A percentile compares a stretch with the other conserved stretches of the same genome.
phyloP scores from a whole-genome alignment of 2,329 filamentous ascomycete genomes.

The Paecilomyces sp. region DNA sequence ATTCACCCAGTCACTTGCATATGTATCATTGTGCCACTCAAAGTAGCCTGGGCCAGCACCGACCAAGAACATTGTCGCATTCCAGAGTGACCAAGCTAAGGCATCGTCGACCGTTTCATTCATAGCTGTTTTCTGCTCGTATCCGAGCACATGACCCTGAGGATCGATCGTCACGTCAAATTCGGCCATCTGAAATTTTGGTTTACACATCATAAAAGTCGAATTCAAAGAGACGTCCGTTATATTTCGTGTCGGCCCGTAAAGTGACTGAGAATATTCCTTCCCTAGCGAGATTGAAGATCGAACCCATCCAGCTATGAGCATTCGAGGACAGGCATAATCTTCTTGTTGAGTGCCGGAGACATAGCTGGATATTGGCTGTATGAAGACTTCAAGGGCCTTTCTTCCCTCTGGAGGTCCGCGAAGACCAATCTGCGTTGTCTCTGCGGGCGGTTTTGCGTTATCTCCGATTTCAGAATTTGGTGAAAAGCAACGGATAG shows the following conservation, averaged over 20 bases:
- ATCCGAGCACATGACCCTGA: slow-evolving; percentile 20
- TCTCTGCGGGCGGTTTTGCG: slow-evolving; percentile 4
- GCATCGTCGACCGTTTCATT: not conserved
- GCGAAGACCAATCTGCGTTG: slow-evolving; percentile 3
- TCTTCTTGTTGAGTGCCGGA: not conserved
- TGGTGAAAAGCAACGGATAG: not conserved
- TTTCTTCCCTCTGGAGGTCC: not conserved
- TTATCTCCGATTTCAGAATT: slow-evolving; percentile 7
- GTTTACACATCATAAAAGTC: slow-evolving; percentile 30
- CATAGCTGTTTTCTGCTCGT: not conserved
- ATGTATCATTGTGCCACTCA: slow-evolving; percentile 44
- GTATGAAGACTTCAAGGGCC: slow-evolving; percentile 1
- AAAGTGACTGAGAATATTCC: not conserved
- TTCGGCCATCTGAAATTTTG: slow-evolving; percentile 19
- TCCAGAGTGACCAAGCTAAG: not conserved
- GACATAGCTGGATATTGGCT: not conserved
- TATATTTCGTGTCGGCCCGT: slow-evolving; percentile 1
- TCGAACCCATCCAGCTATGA: slow-evolving; percentile 1
- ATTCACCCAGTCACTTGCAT: slow-evolving; percentile 40
- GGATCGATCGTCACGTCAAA: slow-evolving; percentile 29
- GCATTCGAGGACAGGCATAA: not conserved
- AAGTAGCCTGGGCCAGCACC: not conserved
- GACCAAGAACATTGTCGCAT: not conserved
- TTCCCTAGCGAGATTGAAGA: not conserved
- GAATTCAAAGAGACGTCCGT: slow-evolving; percentile 2